Evolutionary conservation across 768 basidiomycete species (phyloP).

Genomic region (Ephemerocybe angulata): DNA sequence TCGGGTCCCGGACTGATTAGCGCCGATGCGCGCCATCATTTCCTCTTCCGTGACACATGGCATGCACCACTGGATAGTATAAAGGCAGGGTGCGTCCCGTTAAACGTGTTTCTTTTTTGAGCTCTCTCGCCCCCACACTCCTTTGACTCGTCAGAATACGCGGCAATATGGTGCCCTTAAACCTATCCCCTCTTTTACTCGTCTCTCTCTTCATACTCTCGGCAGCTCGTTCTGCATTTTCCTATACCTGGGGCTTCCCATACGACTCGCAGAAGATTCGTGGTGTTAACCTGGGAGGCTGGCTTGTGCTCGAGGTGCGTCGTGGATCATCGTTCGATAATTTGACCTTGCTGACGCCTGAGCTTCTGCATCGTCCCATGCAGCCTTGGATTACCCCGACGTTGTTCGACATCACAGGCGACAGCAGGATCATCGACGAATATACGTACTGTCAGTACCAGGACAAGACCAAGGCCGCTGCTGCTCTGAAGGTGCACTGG

Average conservation of each 20-base stretch:
- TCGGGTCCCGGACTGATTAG: too few relatives aligned
- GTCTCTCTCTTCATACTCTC: slow-evolving; percentile 14
- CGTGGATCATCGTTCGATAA: background rate
- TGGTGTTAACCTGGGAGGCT: slow-evolving; percentile 77
- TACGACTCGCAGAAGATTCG: slow-evolving; percentile 71
- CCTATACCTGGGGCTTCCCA: slow-evolving; percentile 52
- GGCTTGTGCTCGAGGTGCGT: slow-evolving; percentile 45
- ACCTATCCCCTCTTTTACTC: slow-evolving; percentile 9
- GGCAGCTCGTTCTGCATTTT: slow-evolving; percentile 20
- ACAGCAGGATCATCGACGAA: slow-evolving; percentile 66
- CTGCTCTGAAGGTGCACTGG: slow-evolving; percentile 62
- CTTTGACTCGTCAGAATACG: slow-evolving; percentile 5
- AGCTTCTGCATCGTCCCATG: background rate
- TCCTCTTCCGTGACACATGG: too few relatives aligned
- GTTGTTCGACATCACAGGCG: slow-evolving; percentile 61
- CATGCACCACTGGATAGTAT: too few relatives aligned
- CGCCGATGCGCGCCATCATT: too few relatives aligned
- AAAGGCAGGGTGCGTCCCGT: too few relatives aligned
- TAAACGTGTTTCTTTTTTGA: too few relatives aligned
- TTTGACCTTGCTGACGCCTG: background rate
- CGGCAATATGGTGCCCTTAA: slow-evolving; percentile 2
- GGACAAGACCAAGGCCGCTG: slow-evolving; percentile 39
- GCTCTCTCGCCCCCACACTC: slow-evolving; percentile 6
- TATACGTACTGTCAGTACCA: slow-evolving; percentile 72
- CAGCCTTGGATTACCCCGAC: slow-evolving; percentile 77